phyloP scores from a whole-genome alignment of 2,329 filamentous ascomycete genomes.

The Talaromyces sp. region DNA sequence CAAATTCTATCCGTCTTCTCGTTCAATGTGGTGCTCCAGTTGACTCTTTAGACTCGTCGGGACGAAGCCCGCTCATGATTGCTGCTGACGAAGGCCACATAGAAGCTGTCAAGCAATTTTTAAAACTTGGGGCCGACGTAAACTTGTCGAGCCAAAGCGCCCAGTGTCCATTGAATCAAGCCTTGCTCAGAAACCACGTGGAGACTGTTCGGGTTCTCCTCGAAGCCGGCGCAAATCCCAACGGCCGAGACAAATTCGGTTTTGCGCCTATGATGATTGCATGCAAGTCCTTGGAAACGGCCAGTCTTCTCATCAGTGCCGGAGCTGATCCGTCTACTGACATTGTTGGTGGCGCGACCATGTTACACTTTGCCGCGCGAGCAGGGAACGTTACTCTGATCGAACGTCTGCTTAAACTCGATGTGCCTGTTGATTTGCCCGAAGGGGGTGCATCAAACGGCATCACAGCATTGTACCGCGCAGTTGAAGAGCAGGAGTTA shows the following conservation, averaged over 20 bases:
- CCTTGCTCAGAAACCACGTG: background rate
- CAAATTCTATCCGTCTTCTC: background rate
- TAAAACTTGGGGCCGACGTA: background rate
- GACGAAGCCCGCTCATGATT: constrained; percentile 4
- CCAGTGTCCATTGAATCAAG: background rate
- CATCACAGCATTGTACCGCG: background rate
- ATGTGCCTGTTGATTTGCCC: background rate
- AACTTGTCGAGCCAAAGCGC: background rate
- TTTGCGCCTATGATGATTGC: background rate
- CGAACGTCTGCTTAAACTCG: background rate
- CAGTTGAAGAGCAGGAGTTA: background rate
- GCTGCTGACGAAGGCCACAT: background rate
- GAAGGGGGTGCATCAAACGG: background rate
- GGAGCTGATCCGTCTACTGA: constrained; percentile 3
- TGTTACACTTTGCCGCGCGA: background rate
- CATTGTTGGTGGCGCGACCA: background rate
- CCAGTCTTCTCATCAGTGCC: background rate
- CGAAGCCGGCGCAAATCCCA: background rate
- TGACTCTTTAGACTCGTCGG: background rate
- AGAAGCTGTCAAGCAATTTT: background rate
- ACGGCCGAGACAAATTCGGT: background rate
- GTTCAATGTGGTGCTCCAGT: background rate
- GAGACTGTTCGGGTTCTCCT: background rate
- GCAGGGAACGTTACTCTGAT: background rate
- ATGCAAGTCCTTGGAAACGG: background rate